Percentiles rank a stretch among this genome's conserved stretches.
Evolutionary conservation across 2,329 filamentous ascomycete genomes (phyloP).

Genomic region (Diaporthe vaccinii): DNA sequence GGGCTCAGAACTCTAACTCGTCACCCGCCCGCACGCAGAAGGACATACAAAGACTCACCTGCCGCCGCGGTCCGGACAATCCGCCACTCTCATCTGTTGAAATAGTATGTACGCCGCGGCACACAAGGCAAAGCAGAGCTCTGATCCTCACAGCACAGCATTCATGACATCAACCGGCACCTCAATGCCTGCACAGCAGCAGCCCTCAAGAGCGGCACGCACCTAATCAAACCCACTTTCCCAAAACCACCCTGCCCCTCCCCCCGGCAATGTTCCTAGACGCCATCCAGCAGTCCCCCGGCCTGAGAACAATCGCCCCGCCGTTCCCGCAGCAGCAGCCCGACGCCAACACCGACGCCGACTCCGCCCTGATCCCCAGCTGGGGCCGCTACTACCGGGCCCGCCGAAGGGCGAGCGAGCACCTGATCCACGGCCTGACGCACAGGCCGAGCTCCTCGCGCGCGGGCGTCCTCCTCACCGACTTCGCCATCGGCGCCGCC

Average conservation of each 20-base stretch:
- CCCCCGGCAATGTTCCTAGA: conserved; percentile 1
- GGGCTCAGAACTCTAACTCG: conserved; percentile 1
- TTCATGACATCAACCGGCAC: conserved; percentile 3
- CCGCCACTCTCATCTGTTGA: neutral
- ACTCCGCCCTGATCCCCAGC: conserved; percentile 1
- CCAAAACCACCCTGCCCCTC: neutral
- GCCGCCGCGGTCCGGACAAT: neutral
- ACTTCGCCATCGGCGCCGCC: conserved; percentile 5
- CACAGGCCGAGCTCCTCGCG: conserved; percentile 20
- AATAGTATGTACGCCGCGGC: neutral
- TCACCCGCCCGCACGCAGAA: neutral
- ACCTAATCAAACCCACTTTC: neutral
- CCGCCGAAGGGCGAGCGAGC: conserved; percentile 17
- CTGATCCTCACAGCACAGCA: neutral
- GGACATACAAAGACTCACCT: neutral
- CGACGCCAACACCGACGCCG: neutral
- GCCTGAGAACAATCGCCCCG: neutral
- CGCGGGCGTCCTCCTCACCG: conserved; percentile 8
- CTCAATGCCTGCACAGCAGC: conserved; percentile 2
- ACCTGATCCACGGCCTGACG: conserved; percentile 23
- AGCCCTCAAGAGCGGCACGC: neutral
- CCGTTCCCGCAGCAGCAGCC: neutral
- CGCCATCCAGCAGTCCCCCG: conserved; percentile 11
- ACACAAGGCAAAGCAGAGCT: neutral
- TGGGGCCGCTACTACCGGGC: conserved; percentile 15